Percentiles rank a stretch among this genome's conserved stretches.
Conservation (phyloP, 495 filamentous ascomycete genomes). For the Hypomontagnella submonticulosa region DNA sequence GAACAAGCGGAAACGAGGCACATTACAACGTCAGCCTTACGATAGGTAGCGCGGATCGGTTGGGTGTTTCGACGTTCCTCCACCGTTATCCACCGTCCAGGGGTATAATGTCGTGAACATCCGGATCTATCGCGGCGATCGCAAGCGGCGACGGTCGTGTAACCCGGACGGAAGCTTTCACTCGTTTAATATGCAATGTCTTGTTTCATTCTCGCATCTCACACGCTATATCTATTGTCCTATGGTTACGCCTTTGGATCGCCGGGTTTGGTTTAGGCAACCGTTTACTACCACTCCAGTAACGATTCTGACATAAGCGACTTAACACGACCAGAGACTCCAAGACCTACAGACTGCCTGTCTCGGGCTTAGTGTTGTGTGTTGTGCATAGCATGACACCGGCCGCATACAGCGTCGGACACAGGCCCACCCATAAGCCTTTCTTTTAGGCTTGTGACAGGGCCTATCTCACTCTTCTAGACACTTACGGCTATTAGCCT, state of each 20-base stretch:
- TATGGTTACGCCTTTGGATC: slow-evolving; percentile 13
- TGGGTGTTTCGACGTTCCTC: slow-evolving; percentile 7
- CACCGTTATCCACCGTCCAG: slow-evolving; percentile 23
- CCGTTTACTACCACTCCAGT: slow-evolving; percentile 1
- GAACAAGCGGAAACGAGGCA: slow-evolving; percentile 6
- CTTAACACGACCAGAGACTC: slow-evolving; percentile 1
- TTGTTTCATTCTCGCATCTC: slow-evolving; percentile 3
- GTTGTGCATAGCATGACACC: slow-evolving; percentile 17
- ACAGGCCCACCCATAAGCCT: slow-evolving; percentile 7
- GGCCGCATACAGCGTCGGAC: slow-evolving; percentile 6
- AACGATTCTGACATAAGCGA: slow-evolving; percentile 30
- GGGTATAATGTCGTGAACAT: slow-evolving; percentile 8
- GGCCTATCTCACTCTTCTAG: slow-evolving; percentile 11
- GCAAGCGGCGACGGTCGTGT: slow-evolving; percentile 9
- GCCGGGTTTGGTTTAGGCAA: slow-evolving; percentile 4
- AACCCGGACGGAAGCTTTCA: slow-evolving; percentile 17
- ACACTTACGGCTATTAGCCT: slow-evolving; percentile 6
- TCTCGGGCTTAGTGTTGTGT: slow-evolving; percentile 3
- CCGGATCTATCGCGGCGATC: slow-evolving; percentile 32
- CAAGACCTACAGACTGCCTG: neutral
- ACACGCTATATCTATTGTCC: slow-evolving; percentile 5
- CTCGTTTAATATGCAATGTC: slow-evolving; percentile 14
- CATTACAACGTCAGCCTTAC: slow-evolving; percentile 35
- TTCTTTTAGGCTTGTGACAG: slow-evolving; percentile 6
- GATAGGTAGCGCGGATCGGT: slow-evolving; percentile 31